A percentile compares a stretch with the other conserved stretches of the same genome.
Evolutionary conservation across 345 rosid genomes (phyloP).

Genomic region (Nasturtium officinale): DNA sequence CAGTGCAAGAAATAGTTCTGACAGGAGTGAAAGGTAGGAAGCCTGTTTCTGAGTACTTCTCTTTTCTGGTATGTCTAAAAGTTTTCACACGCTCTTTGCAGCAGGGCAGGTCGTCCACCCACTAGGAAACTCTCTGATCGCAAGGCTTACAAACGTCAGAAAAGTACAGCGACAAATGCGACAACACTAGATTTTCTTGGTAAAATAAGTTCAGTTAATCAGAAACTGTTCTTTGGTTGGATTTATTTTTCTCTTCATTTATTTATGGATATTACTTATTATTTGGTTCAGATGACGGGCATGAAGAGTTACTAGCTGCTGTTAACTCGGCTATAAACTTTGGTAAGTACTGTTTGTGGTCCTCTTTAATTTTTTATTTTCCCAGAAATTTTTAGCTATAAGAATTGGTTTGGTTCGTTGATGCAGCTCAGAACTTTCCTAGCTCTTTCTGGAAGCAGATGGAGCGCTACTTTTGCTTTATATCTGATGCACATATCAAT

Average conservation of each 20-base stretch:
- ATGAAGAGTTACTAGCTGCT: slow-evolving; percentile 87
- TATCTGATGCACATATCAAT: slow-evolving; percentile 72
- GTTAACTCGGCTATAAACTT: slow-evolving; percentile 70
- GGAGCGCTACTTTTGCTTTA: slow-evolving; percentile 73
- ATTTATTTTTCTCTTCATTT: slow-evolving; percentile 16
- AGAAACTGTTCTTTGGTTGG: slow-evolving; percentile 18
- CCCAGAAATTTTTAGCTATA: slow-evolving; percentile 13
- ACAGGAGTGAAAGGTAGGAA: slow-evolving; percentile 77
- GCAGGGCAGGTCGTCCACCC: slow-evolving; percentile 87
- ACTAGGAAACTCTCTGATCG: slow-evolving; percentile 96
- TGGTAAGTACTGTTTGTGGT: slow-evolving; percentile 47
- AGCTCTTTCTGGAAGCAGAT: slow-evolving; percentile 79
- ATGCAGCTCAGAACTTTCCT: slow-evolving; percentile 61
- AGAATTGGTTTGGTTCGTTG: slow-evolving; percentile 44
- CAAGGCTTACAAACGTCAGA: slow-evolving; percentile 81
- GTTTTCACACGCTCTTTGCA: slow-evolving; percentile 47
- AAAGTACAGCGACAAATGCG: slow-evolving; percentile 55
- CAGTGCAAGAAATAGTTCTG: slow-evolving; percentile 74
- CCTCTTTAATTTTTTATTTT: slow-evolving; percentile 21
- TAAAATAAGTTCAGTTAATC: slow-evolving; percentile 42
- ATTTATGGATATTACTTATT: slow-evolving; percentile 36
- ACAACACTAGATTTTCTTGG: slow-evolving; percentile 83
- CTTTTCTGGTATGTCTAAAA: slow-evolving; percentile 14
- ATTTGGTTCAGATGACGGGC: slow-evolving; percentile 89
- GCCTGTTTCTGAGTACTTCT: slow-evolving; percentile 31